phyloP scores from a whole-genome alignment of 306 rosid genomes.

The Pyrus betulifolia region DNA sequence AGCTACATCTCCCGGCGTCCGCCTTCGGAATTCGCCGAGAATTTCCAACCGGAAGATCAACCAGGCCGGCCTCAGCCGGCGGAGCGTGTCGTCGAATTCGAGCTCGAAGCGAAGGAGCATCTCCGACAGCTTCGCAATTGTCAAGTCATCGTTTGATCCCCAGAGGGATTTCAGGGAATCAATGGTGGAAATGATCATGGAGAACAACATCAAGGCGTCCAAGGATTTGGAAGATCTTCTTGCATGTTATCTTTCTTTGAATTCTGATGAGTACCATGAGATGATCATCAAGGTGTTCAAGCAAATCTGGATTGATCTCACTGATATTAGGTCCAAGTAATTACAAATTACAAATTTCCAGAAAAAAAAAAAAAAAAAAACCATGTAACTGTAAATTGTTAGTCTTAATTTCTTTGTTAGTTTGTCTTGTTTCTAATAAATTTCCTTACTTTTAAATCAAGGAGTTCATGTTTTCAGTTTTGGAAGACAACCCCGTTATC shows the following conservation, averaged over 20 bases:
- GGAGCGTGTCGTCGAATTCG: constrained; percentile 20
- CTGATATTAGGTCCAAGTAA: constrained; percentile 31
- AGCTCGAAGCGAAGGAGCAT: constrained; percentile 40
- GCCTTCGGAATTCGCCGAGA: constrained; percentile 64
- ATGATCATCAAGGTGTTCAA: constrained; percentile 87
- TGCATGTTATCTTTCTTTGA: constrained; percentile 81
- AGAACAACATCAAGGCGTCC: constrained; percentile 72
- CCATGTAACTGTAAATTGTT: constrained; percentile 4
- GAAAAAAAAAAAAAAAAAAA: not conserved
- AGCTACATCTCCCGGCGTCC: constrained; percentile 47
- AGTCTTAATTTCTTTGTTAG: not conserved
- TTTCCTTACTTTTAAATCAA: not conserved
- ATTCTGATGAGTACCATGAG: constrained; percentile 89
- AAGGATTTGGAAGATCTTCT: constrained; percentile 96
- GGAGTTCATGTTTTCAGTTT: not conserved
- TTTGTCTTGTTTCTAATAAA: not conserved
- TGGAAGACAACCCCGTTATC: not conserved
- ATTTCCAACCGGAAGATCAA: constrained; percentile 18
- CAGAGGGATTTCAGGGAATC: constrained; percentile 85
- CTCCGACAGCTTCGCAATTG: constrained; percentile 64
- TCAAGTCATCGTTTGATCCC: constrained; percentile 77
- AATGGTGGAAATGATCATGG: constrained; percentile 95
- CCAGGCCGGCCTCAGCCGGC: constrained; percentile 35
- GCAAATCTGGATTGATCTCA: constrained; percentile 93
- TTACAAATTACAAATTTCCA: not conserved